These are phyloP conservation scores for Suhomyces xylopsoci DNA, from an alignment of 805 yeast species.

Conservation along the genomic window DNA sequence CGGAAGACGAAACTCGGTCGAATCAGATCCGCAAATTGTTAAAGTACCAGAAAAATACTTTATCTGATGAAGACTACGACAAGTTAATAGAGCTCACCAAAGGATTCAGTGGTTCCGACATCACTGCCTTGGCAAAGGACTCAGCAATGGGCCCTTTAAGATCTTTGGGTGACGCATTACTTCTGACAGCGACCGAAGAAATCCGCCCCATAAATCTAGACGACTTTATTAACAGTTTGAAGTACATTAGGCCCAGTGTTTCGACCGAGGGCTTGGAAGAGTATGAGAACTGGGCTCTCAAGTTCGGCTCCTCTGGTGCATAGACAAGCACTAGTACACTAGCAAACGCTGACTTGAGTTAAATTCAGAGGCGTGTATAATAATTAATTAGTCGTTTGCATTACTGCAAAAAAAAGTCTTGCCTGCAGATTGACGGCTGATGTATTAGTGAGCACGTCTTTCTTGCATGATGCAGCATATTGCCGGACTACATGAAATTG, in stretches of 20 bases:
- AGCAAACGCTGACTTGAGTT: no score
- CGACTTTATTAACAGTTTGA: conserved; percentile 76
- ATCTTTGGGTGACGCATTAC: conserved; percentile 79
- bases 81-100: conserved; percentile 63
- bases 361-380: no score
- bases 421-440: background rate
- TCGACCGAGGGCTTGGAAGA: conserved; percentile 71
- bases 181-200: conserved; percentile 64
- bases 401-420: no score
- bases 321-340: conserved; percentile 22
- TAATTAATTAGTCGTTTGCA: no score
- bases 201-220: conserved; percentile 70
- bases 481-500: background rate
- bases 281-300: conserved; percentile 86
- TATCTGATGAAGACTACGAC: conserved; percentile 61
- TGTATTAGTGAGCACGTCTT: background rate
- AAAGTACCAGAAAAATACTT: conserved; percentile 66
- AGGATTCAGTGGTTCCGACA: conserved; percentile 89
- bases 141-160: conserved; percentile 98
- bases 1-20: conserved; percentile 78
- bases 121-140: conserved; percentile 91
- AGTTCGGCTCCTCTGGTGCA: conserved; percentile 87
- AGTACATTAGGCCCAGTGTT: conserved; percentile 83
- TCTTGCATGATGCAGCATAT: background rate
- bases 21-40: conserved; percentile 68